phyloP scores from a whole-genome alignment of 768 basidiomycete genomes.

The Leccinellum albellum region DNA sequence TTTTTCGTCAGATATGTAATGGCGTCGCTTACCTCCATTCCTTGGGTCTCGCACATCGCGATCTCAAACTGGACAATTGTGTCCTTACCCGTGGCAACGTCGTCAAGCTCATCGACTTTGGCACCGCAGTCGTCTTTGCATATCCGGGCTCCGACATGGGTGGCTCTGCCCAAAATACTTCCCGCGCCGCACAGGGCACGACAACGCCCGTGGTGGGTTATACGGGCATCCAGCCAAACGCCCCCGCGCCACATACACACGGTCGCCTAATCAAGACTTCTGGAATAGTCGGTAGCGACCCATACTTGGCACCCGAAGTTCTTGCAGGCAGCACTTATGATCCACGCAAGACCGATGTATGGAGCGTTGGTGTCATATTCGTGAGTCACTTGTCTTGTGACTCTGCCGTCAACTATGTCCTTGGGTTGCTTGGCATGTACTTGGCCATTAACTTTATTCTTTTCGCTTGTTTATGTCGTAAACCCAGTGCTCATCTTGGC shows the following conservation, averaged over 20 bases:
- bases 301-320: conserved; percentile 97
- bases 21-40: conserved; percentile 98
- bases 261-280: conserved; percentile 55
- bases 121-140: conserved; percentile 98
- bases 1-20: conserved; percentile 97
- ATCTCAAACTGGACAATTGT: conserved; percentile 99
- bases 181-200: conserved; percentile 2
- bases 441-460: background rate
- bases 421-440: background rate
- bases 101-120: conserved; percentile 99
- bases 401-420: background rate
- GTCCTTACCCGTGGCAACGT: conserved; percentile 95
- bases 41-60: conserved; percentile 95
- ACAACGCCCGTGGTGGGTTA: conserved; percentile 18
- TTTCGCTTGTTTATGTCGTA: conserved; percentile 6
- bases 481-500: conserved; percentile 9
- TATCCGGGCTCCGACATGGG: conserved; percentile 83
- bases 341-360: conserved; percentile 96
- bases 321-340: conserved; percentile 79
- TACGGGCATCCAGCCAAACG: conserved; percentile 16
- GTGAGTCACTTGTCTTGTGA: conserved; percentile 38
- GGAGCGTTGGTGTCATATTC: conserved; percentile 98
- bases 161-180: conserved; percentile 27
- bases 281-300: conserved; percentile 95
- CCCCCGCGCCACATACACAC: conserved; percentile 38